Evolutionary conservation across 208 protist genomes (phyloP), one percentile per base, ranked within the genome.

Genomic region (Crithidia bombi): DNA sequence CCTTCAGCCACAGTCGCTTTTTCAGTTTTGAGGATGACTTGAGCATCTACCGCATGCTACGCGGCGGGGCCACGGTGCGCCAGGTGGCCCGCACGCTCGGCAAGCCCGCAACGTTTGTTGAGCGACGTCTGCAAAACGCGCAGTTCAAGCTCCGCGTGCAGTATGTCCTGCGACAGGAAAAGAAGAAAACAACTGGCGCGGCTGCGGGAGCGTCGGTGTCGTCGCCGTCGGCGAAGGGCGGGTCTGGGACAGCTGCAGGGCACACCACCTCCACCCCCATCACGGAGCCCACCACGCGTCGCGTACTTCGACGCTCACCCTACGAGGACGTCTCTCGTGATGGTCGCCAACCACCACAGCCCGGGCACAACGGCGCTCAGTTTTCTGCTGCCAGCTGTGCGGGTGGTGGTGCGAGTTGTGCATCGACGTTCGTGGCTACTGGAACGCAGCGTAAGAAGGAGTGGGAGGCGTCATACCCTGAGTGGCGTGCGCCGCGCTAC

Each of bases 111-210:
- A 94, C 91, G 0, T 94, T 96, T 74, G 70, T 96, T 2, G 89
- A 96, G 78, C 65, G 78, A 35, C 84, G 91, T 1, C 79, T 96
- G 33, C 87, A 96, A 49, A 94, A 94, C 58, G 86, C 89, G 36
- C 91, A 96, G 80, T 96, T 96, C 39, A 92, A 92, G 65, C 79
- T 84, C 46, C 86, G 91, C 14, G 81, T 96, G n/a, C 88, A 91
- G 70, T 91, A 93, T 73, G 62, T 93, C 0, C 68, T 96, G 33
- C 75, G 86, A 0, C 73, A 81, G 41, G 86, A 92, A 57, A 89
- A 83, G 64, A 76, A 82, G 5, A 28, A 64, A 14, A 28, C 25
- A 19, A 23, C 23, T 17, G 51, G 44, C 36, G 47, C 66, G 23
- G 55, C 35, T 15, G 55, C 25, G 15, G 65, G 6, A 1, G 17